phyloP scores from a whole-genome alignment of 192 early-diverging fungal genomes.

The Neocallimastix lanati region DNA sequence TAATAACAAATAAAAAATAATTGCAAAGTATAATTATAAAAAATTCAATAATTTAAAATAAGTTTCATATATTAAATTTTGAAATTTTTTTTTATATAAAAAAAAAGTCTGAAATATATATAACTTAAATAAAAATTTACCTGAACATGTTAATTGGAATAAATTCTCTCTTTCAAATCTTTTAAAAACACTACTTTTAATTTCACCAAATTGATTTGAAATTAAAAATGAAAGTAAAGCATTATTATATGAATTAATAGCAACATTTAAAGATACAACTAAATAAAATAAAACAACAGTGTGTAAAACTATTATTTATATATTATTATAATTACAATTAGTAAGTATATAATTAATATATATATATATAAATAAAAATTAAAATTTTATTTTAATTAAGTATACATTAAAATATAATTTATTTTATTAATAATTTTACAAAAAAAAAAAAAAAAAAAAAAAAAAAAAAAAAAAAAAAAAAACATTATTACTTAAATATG shows the following conservation, averaged over 20 bases:
- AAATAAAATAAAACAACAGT: constrained; percentile 84
- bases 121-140: constrained; percentile 21
- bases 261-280: constrained; percentile 88
- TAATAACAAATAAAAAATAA: too few relatives aligned
- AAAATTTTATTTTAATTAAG: too few relatives aligned
- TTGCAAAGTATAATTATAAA: too few relatives aligned
- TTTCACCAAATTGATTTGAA: constrained; percentile 95
- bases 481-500: constrained; percentile 51
- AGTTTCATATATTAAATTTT: too few relatives aligned
- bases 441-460: too few relatives aligned
- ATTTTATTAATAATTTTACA: not conserved
- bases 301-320: constrained; percentile 38
- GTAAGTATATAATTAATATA: too few relatives aligned
- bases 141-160: constrained; percentile 83
- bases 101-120: too few relatives aligned
- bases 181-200: constrained; percentile 94
- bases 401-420: not conserved
- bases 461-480: not conserved
- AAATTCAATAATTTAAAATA: too few relatives aligned
- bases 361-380: too few relatives aligned
- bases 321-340: too few relatives aligned
- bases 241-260: constrained; percentile 91
- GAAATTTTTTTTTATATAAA: too few relatives aligned
- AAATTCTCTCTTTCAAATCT: constrained; percentile 90
- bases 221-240: constrained; percentile 81